Percentiles rank a stretch among this genome's conserved stretches.
These are phyloP conservation scores for Coemansia furcata DNA, from an alignment of 192 early-diverging fungal species.

Conservation along the genomic window DNA sequence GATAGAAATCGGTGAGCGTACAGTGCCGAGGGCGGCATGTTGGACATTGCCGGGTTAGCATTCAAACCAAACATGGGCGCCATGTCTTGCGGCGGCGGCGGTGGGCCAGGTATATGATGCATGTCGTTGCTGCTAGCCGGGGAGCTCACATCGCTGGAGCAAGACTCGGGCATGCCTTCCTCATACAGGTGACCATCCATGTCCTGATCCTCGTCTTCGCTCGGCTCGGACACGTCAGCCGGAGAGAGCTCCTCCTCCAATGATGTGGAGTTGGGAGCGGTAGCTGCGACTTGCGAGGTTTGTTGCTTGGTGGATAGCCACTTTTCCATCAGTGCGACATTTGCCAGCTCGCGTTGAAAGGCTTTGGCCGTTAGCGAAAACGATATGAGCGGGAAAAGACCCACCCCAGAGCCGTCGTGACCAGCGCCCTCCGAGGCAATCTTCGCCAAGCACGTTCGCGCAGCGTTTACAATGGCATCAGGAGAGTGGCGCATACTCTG, in stretches of 20 bases:
- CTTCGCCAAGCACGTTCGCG: slow-evolving; percentile 18
- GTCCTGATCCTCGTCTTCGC: neutral
- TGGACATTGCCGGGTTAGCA: neutral
- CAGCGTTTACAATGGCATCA: slow-evolving; percentile 22
- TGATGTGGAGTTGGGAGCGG: neutral
- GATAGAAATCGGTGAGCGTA: neutral
- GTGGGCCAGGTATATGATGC: slow-evolving; percentile 2
- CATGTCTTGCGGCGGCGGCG: neutral
- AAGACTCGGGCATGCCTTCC: neutral
- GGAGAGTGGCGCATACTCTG: slow-evolving; percentile 18
- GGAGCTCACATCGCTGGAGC: slow-evolving; percentile 5
- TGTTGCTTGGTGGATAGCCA: slow-evolving; percentile 22
- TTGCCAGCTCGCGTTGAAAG: slow-evolving; percentile 41
- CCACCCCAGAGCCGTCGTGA: neutral
- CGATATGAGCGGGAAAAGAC: slow-evolving; percentile 26
- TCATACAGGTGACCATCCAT: neutral
- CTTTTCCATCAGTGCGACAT: slow-evolving; percentile 39
- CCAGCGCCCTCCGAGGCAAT: slow-evolving; percentile 5
- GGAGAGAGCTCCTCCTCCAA: neutral
- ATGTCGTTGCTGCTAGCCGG: slow-evolving; percentile 3
- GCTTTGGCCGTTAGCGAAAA: slow-evolving; percentile 33
- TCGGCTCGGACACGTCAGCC: neutral
- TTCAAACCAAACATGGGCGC: neutral
- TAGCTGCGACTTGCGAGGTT: neutral
- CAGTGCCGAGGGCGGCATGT: neutral